These are phyloP conservation scores for Gomphus bonarii DNA, from an alignment of 1,284 basidiomycete species.

Conservation along the genomic window DNA sequence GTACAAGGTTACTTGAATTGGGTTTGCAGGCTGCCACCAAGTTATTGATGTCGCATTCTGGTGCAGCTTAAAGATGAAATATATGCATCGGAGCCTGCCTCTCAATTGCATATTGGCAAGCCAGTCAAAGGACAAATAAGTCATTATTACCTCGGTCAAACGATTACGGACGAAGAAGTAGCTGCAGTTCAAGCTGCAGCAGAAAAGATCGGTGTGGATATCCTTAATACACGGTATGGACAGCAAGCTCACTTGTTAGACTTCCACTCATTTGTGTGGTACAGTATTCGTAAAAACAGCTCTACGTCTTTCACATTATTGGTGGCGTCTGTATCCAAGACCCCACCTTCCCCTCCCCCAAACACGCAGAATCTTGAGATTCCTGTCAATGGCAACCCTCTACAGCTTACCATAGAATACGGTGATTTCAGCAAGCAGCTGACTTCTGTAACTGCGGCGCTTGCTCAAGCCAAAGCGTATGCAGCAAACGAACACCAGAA, in stretches of 20 bases:
- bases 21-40: not conserved
- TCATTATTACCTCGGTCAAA: slow-evolving; percentile 72
- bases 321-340: slow-evolving; percentile 52
- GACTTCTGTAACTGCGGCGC: slow-evolving; percentile 40
- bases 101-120: slow-evolving; percentile 67
- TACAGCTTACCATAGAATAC: slow-evolving; percentile 56
- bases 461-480: slow-evolving; percentile 60
- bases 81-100: slow-evolving; percentile 53
- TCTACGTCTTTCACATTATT: slow-evolving; percentile 50
- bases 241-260: not conserved
- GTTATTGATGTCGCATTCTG: slow-evolving; percentile 7
- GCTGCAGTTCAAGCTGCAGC: slow-evolving; percentile 61
- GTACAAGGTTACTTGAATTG: slow-evolving; percentile 35
- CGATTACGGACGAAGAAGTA: slow-evolving; percentile 65
- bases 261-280: not conserved
- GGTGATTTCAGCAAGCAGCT: slow-evolving; percentile 47
- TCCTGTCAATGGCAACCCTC: slow-evolving; percentile 29
- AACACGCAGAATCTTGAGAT: slow-evolving; percentile 24
- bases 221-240: slow-evolving; percentile 70
- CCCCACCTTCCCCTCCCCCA: slow-evolving; percentile 29
- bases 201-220: slow-evolving; percentile 60
- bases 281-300: slow-evolving; percentile 58
- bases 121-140: slow-evolving; percentile 60
- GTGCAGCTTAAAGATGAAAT: slow-evolving; percentile 60
- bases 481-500: slow-evolving; percentile 63